Percentiles rank a stretch among this genome's conserved stretches.
Conservation (phyloP, 345 rosid genomes). For the Mangifera indica region DNA sequence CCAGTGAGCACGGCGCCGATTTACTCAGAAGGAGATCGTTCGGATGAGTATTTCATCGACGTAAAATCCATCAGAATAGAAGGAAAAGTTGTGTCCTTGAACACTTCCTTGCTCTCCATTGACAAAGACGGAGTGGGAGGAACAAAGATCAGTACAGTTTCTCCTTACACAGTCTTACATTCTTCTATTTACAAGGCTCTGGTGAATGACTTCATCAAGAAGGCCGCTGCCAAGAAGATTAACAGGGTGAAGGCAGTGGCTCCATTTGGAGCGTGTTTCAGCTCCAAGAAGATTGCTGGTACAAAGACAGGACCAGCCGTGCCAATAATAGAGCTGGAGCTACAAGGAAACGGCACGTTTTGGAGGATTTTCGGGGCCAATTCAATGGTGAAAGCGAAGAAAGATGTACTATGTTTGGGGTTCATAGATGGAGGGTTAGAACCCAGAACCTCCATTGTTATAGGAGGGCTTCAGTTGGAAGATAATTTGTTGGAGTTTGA, state of each 20-base stretch:
- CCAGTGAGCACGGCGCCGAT: constrained; percentile 29
- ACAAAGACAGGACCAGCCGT: constrained; percentile 25
- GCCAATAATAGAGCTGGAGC: constrained; percentile 25
- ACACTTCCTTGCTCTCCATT: constrained; percentile 20
- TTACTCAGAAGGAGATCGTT: constrained; percentile 17
- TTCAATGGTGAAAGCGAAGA: constrained; percentile 30
- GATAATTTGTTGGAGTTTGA: constrained; percentile 32
- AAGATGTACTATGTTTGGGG: constrained; percentile 30
- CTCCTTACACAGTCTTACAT: constrained; percentile 27
- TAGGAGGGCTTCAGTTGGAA: constrained; percentile 36
- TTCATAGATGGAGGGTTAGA: constrained; percentile 31
- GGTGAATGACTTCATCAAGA: constrained; percentile 17
- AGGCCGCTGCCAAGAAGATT: constrained; percentile 19
- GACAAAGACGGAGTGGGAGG: constrained; percentile 28
- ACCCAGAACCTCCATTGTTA: constrained; percentile 24
- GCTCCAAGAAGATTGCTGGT: neutral
- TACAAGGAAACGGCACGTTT: constrained; percentile 10
- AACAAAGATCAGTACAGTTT: constrained; percentile 31
- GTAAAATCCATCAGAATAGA: constrained; percentile 29
- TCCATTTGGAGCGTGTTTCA: constrained; percentile 33
- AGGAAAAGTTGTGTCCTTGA: constrained; percentile 15
- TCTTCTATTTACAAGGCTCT: constrained; percentile 29
- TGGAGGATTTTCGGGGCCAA: constrained; percentile 35
- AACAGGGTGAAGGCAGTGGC: constrained; percentile 22
- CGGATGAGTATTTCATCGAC: constrained; percentile 32